phyloP scores from a whole-genome alignment of 2,329 filamentous ascomycete genomes.

The Colletotrichum noveboracense region DNA sequence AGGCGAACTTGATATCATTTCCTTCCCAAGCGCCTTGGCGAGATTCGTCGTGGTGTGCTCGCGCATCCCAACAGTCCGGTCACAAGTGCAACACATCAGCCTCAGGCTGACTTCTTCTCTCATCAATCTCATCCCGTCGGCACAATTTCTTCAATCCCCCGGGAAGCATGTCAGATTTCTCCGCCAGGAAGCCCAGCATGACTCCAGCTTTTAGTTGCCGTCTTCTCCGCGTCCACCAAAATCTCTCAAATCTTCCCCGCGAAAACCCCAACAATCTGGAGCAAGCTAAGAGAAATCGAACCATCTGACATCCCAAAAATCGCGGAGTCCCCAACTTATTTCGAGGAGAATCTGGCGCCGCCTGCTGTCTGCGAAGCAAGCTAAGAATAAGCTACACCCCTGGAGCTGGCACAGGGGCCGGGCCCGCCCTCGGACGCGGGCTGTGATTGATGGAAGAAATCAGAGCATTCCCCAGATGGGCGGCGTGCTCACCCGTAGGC shows the following conservation, averaged over 20 bases:
- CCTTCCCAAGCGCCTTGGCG: background rate
- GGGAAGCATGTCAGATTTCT: background rate
- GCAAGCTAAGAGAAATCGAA: background rate
- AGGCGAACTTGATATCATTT: background rate
- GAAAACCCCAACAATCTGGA: background rate
- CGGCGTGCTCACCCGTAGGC: background rate
- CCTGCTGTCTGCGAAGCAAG: background rate
- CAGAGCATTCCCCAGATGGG: background rate
- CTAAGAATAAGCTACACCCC: background rate
- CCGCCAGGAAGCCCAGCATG: background rate
- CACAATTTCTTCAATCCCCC: background rate
- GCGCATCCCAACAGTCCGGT: background rate
- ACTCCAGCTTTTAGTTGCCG: background rate
- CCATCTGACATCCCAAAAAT: background rate
- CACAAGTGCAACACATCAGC: background rate
- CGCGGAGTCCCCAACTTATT: background rate
- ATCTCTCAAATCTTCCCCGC: background rate
- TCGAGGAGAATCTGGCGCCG: background rate
- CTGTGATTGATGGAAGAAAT: constrained; percentile 18
- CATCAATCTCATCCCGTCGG: background rate
- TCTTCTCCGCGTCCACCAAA: background rate
- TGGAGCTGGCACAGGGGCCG: background rate
- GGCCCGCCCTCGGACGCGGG: background rate
- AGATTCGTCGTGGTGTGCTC: background rate
- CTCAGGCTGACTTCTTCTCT: background rate